Percentiles rank a stretch among this genome's conserved stretches.
Evolutionary conservation across 192 early-diverging fungal species (phyloP).

Genomic region (Coemansia sp.): DNA sequence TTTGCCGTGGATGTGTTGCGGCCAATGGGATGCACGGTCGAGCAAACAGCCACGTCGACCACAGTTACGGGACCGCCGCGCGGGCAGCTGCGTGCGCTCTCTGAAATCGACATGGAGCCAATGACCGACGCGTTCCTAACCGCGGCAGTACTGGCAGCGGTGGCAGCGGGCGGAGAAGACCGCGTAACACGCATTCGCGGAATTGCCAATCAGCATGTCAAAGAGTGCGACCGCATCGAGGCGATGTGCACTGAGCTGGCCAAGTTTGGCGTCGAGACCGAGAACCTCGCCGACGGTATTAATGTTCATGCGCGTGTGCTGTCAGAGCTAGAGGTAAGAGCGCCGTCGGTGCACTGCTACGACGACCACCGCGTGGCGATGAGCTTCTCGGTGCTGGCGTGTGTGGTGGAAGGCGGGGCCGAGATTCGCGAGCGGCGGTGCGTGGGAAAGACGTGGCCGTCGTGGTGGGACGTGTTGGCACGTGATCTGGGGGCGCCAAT

Average conservation of each 20-base stretch:
- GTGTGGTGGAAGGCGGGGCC: slow-evolving; percentile 68
- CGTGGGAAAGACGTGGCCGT: slow-evolving; percentile 99
- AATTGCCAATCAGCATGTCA: slow-evolving; percentile 96
- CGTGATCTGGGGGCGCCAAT: slow-evolving; percentile 68
- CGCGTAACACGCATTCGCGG: slow-evolving; percentile 83
- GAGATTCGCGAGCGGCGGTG: slow-evolving; percentile 92
- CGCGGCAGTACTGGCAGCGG: slow-evolving; percentile 87
- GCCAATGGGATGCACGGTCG: slow-evolving; percentile 90
- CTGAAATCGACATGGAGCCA: slow-evolving; percentile 91
- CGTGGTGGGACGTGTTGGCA: slow-evolving; percentile 96
- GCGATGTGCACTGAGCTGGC: slow-evolving; percentile 93
- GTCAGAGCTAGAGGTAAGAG: slow-evolving; percentile 52
- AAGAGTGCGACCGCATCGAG: slow-evolving; percentile 97
- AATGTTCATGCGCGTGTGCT: slow-evolving; percentile 71
- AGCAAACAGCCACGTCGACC: slow-evolving; percentile 84
- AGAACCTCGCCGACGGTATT: slow-evolving; percentile 88
- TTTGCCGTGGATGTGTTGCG: slow-evolving; percentile 88
- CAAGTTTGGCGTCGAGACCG: slow-evolving; percentile 81
- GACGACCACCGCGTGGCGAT: slow-evolving; percentile 99
- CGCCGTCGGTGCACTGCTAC: slow-evolving; percentile 81
- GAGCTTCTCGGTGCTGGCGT: slow-evolving; percentile 87
- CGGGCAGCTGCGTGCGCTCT: slow-evolving; percentile 68
- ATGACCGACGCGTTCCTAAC: slow-evolving; percentile 99
- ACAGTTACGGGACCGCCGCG: slow-evolving; percentile 84
- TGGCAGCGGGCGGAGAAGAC: slow-evolving; percentile 57